Evolutionary conservation across 306 rosid species (phyloP), one percentile per base, ranked within the genome.

Genomic region (Cicer bijugum): DNA sequence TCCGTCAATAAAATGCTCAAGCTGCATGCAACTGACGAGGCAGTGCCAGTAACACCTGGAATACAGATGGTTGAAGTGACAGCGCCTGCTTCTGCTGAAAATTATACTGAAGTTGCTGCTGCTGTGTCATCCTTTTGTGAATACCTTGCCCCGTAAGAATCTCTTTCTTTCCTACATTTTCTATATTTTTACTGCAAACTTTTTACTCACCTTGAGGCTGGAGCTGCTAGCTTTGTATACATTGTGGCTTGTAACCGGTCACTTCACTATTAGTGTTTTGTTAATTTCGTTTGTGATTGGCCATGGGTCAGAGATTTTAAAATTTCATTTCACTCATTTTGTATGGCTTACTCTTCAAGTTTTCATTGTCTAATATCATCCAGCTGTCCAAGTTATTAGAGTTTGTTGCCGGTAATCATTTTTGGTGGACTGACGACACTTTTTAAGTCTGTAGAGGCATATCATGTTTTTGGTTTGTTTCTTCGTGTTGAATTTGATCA

Each of bases 21-120:
- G 83, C 80, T 94, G 71, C 96, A 94, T 78, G 90, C 92, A 12
- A 90, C 95, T 12, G 97, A 94, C 45, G 97, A 86, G 82, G 96
- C 96, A 1, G 92, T 85, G 73, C 96, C 97, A 6, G 88, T 91
- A 60, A 94, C 97, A 67, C 95, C 93, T 17, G 93, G 99, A 75
- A 89, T 91, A 58, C 98, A 94, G 81, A 51, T 94, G 57, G 99
- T 94, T n/a, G 93, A 89, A 89, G 97, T 94, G 69, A 94, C 96
- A 23, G 95, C 97, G 10, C 98, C 98, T 38, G 96, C 97, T 65
- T 19, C 95, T 44, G 83, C 92, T 23, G 96, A 94, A 74, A 94
- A 78, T 80, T 91, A 88, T 50, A 40, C 87, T 23, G 97, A 91
- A 77, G 90, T 89, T 81, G 96, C 77, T 20, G 67, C 90, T 3